Conservation (phyloP, 2,329 filamentous ascomycete species). For the Verticillium nubilum region DNA sequence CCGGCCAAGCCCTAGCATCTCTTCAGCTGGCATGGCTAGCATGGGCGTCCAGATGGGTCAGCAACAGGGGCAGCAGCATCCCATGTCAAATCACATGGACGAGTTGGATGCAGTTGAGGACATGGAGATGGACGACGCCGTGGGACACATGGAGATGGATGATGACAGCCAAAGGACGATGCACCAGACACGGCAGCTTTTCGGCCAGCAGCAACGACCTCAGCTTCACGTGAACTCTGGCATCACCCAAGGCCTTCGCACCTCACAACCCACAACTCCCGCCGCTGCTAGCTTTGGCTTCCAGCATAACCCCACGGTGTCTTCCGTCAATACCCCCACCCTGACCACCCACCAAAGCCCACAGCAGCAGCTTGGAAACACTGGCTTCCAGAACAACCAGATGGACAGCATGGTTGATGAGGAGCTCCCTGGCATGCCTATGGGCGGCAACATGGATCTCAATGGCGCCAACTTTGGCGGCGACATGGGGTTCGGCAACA, state of each 20-base stretch:
- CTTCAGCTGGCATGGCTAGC: slow-evolving; percentile 7
- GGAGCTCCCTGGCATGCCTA: slow-evolving; percentile 58
- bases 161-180: slow-evolving; percentile 59
- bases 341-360: slow-evolving; percentile 71
- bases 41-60: slow-evolving; percentile 23
- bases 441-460: slow-evolving; percentile 58
- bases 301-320: slow-evolving; percentile 92
- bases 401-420: slow-evolving; percentile 69
- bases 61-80: slow-evolving; percentile 27
- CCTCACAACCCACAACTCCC: slow-evolving; percentile 82
- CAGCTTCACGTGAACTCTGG: slow-evolving; percentile 78
- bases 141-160: slow-evolving; percentile 60
- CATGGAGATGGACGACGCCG: slow-evolving; percentile 93
- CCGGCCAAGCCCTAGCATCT: slow-evolving; percentile 1
- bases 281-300: slow-evolving; percentile 71
- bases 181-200: slow-evolving; percentile 65
- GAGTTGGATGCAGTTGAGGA: slow-evolving; percentile 85
- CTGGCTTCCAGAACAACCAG: slow-evolving; percentile 40
- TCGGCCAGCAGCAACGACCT: slow-evolving; percentile 60
- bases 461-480: slow-evolving; percentile 46
- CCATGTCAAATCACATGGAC: slow-evolving; percentile 42
- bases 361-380: slow-evolving; percentile 33
- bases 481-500: slow-evolving; percentile 49
- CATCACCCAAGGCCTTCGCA: slow-evolving; percentile 70
- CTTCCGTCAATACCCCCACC: slow-evolving; percentile 92